Base-by-base conservation (phyloP, 768 basidiomycete genomes). In the Rickenella mellea region DNA sequence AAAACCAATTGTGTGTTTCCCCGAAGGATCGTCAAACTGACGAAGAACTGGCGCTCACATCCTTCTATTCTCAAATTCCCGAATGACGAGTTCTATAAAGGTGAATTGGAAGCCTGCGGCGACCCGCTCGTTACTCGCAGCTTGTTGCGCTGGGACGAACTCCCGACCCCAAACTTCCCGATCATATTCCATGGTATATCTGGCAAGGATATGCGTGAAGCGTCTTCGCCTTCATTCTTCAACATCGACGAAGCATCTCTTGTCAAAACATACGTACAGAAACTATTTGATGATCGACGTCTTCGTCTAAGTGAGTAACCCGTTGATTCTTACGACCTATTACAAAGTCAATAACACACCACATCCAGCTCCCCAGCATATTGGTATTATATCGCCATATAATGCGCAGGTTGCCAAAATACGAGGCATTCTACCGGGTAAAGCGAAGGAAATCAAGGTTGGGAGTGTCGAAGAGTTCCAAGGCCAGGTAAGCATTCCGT, bases 11-110 rank as follows among this genome's bases (percentile, higher is more conserved):
- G 5, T 37, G 36, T 41, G 17, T 12, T 19, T 43, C 47, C 12
- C 27, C 44, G 11, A 40, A 78, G 76, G 5, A 66, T 76, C 48
- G 72, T 74, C n/a, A 76, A 78, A 52, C 62, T 80, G 8, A 51
- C 74, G 27, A 74, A 74, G 55, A 76, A 78, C 55, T 79, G 71
- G 62, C 53, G 77, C 9, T 77, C 73, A 3, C 78, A 80, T 48
- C 57, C 59, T 3, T 62, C 64, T 6, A 80, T 83, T 33, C 56
- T 81, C 15, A 43, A 62, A 2, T 80, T 73, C 57, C 68, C 78
- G 1, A 81, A 81, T 47, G 55, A 67, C n/a, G 45, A 51, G 38
- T 63, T 69, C 47, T 69, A 69, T 48, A 48, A 52, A 6, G 52
- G 52, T 28, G 61, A 60, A 9, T 58, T 69, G 15, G 51, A 56